Base-by-base conservation (phyloP, 306 rosid species). In the Ziziphus jujuba region DNA sequence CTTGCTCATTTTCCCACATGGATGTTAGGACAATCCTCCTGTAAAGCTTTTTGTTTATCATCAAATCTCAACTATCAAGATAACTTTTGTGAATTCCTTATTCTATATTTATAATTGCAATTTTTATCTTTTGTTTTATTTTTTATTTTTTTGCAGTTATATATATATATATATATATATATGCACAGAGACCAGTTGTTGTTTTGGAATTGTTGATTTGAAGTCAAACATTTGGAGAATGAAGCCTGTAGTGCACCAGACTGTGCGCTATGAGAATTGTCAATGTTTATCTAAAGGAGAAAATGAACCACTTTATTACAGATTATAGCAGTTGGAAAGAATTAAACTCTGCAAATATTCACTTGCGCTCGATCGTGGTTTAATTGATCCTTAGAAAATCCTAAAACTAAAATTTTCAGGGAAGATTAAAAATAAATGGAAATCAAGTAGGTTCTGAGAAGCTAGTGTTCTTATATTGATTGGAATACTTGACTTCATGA, bases 401-500 rank as follows among this genome's bases (percentile, higher is more conserved):
- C 28, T 31, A 28, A 40, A 25, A 70, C 28, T 31, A 28, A 53
- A 25, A 70, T 35, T 28, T 33, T 16, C 33, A 11, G 25, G 51
- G 57, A 57, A 35, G 14, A 22, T 35, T 49, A 22, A 49, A 55
- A 40, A 21, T 47, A 59, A 55, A 51, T 25, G 34, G 36, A 12
- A 67, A 14, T 19, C 14, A 25, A 52, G 43, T 14, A 4, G 58
- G 53, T 61, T 56, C 20, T 69, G 53, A 51, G 55, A 72, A 60
- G 59, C 34, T 52, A 52, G 20, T 28, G 65, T 47, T 71, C 69
- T 51, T 49, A 33, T 65, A 24, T 5, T 35, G 19, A 44, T 65
- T 58, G 72, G 59, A 72, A 50, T 28, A 28, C 2, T 61, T 72
- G 72, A 72, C 78, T 67, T 35, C 11, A 44, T 33, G 33, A 4